Evolutionary conservation across 306 rosid genomes (phyloP).

Genomic region (Cucurbita maxima): DNA sequence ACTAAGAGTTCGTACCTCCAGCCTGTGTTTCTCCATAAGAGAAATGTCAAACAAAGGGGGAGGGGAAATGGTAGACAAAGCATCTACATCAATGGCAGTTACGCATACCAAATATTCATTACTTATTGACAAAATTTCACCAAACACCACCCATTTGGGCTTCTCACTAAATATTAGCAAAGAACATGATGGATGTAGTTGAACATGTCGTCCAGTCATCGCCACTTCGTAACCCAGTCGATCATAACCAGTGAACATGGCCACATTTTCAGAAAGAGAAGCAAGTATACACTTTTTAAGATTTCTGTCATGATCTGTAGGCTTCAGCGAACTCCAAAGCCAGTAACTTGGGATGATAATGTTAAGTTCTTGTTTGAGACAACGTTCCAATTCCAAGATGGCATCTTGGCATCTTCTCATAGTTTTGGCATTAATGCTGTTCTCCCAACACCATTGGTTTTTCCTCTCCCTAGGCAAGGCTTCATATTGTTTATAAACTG

Average conservation of each 20-base stretch:
- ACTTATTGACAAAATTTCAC: slow-evolving; percentile 57
- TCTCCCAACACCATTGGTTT: slow-evolving; percentile 81
- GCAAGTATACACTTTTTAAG: slow-evolving; percentile 62
- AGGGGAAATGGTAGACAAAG: slow-evolving; percentile 33
- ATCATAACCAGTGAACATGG: slow-evolving; percentile 71
- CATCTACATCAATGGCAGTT: slow-evolving; percentile 48
- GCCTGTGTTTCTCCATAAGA: slow-evolving; percentile 35
- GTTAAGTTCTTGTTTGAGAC: slow-evolving; percentile 54
- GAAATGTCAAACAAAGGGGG: slow-evolving; percentile 53
- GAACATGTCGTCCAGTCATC: slow-evolving; percentile 50
- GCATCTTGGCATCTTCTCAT: slow-evolving; percentile 88
- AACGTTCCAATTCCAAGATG: slow-evolving; percentile 47
- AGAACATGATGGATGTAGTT: slow-evolving; percentile 87
- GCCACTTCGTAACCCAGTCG: slow-evolving; percentile 90
- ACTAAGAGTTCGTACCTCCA: slow-evolving; percentile 39
- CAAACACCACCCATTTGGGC: slow-evolving; percentile 92
- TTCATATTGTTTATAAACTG: slow-evolving; percentile 85
- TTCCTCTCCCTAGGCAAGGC: slow-evolving; percentile 31
- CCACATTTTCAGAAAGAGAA: slow-evolving; percentile 78
- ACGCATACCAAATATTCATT: slow-evolving; percentile 67
- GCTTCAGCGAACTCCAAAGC: slow-evolving; percentile 50
- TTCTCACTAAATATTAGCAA: slow-evolving; percentile 59
- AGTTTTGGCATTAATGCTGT: slow-evolving; percentile 88
- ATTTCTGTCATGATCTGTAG: slow-evolving; percentile 31
- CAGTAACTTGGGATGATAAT: slow-evolving; percentile 45